Evolutionary conservation across 306 rosid genomes (phyloP).

Genomic region (Trifolium subterraneum): DNA sequence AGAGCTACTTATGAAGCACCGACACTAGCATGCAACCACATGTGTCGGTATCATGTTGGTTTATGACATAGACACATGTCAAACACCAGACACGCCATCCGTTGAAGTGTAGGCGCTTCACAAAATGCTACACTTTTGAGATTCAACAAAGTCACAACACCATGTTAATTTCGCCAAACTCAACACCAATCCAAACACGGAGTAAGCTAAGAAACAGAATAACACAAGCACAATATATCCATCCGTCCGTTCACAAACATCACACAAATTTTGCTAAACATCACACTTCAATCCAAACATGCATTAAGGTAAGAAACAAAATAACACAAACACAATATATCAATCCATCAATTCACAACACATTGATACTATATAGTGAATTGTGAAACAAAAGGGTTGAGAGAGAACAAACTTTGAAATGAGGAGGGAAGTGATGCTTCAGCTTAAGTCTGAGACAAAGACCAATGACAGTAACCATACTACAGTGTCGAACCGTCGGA

Average conservation of each 20-base stretch:
- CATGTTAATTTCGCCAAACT: not conserved
- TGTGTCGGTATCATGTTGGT: not conserved
- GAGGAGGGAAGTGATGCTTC: conserved; percentile 82
- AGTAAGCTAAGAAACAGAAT: not conserved
- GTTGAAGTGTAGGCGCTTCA: not conserved
- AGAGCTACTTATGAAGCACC: not conserved
- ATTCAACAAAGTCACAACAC: not conserved
- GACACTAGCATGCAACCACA: not conserved
- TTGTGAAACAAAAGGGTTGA: not conserved
- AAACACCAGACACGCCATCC: not conserved
- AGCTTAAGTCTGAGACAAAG: conserved; percentile 92
- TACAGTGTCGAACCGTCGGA: conserved; percentile 95
- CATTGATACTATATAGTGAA: not conserved
- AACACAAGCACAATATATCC: not conserved
- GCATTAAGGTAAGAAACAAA: not conserved
- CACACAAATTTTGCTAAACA: not conserved
- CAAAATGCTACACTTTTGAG: not conserved
- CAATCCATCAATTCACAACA: not conserved
- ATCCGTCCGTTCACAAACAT: not conserved
- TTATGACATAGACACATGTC: too few relatives aligned
- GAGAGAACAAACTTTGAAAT: conserved; percentile 71
- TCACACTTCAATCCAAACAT: not conserved
- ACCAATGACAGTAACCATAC: conserved; percentile 97
- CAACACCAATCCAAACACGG: not conserved
- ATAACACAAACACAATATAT: not conserved